phyloP scores from a whole-genome alignment of 1,284 basidiomycete genomes.

The Boletellus deceptivus region DNA sequence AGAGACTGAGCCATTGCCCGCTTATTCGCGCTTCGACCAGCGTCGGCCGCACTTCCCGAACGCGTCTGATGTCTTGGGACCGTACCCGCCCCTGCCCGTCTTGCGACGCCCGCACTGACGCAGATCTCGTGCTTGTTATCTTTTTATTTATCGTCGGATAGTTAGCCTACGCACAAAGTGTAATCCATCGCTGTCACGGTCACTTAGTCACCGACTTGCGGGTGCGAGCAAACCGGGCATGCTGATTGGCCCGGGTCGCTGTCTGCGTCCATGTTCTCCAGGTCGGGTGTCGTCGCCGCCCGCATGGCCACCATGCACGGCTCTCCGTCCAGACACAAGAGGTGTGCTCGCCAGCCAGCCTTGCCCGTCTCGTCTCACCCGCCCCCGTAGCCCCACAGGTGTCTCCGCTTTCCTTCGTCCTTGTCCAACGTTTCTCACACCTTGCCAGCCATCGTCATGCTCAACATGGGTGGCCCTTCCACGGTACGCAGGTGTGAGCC shows the following conservation, averaged over 20 bases:
- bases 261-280: slow-evolving; percentile 17
- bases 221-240: not conserved
- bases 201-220: slow-evolving; percentile 19
- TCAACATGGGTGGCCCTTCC: slow-evolving; percentile 98
- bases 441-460: slow-evolving; percentile 81
- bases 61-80: slow-evolving; percentile 23
- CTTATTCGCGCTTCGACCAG: slow-evolving; percentile 28
- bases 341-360: slow-evolving; percentile 10
- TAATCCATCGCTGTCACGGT: not conserved
- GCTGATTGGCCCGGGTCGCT: not conserved
- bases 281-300: not conserved
- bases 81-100: slow-evolving; percentile 27
- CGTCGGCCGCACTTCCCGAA: slow-evolving; percentile 13
- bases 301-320: slow-evolving; percentile 26
- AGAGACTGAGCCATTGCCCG: slow-evolving; percentile 17
- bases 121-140: not conserved
- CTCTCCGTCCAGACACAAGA: slow-evolving; percentile 16
- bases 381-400: slow-evolving; percentile 31
- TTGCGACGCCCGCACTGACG: slow-evolving; percentile 9
- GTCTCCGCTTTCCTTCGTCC: not conserved
- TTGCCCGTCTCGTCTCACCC: slow-evolving; percentile 11
- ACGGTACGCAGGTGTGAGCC: slow-evolving; percentile 56
- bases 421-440: slow-evolving; percentile 6
- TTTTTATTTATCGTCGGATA: slow-evolving; percentile 7
- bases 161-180: too few relatives aligned